phyloP scores from a whole-genome alignment of 108 stramenopile species.

The Cylindrotheca closterium region DNA sequence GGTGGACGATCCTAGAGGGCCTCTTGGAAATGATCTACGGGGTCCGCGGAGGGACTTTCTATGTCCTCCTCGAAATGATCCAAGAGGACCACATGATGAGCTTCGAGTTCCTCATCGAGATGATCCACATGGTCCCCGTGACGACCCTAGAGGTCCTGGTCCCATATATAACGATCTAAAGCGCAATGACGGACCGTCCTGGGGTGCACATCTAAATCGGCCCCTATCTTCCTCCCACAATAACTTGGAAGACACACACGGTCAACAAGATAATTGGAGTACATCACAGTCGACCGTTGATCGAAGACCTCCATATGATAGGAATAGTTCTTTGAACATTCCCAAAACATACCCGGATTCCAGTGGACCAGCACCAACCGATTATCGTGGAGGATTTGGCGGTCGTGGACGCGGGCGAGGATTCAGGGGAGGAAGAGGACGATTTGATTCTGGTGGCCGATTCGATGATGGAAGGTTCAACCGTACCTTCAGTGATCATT shows the following conservation, averaged over 20 bases:
- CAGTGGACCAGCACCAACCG: neutral
- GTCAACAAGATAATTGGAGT: neutral
- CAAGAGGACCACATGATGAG: neutral
- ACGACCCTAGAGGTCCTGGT: too few relatives aligned
- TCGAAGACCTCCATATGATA: neutral
- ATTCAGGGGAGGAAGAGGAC: conserved; percentile 1
- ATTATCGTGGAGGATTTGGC: conserved; percentile 3
- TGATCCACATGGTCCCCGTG: neutral
- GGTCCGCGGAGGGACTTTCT: neutral
- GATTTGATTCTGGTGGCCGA: conserved; percentile 13
- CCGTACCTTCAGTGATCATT: neutral
- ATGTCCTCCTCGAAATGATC: neutral
- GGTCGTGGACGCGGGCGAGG: conserved; percentile 23
- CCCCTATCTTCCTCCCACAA: neutral
- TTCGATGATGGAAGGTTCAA: neutral
- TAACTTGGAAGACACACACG: neutral
- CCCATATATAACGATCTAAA: neutral
- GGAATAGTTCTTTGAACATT: neutral
- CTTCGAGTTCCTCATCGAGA: neutral
- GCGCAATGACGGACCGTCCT: neutral
- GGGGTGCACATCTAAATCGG: neutral
- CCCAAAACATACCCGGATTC: conserved; percentile 5
- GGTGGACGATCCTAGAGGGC: neutral
- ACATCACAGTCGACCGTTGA: neutral
- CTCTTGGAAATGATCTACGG: neutral